Percentiles rank a stretch among this genome's conserved stretches.
Evolutionary conservation across 495 filamentous ascomycete species (phyloP).

Genomic region (Hyphodiscus hymeniophilus): DNA sequence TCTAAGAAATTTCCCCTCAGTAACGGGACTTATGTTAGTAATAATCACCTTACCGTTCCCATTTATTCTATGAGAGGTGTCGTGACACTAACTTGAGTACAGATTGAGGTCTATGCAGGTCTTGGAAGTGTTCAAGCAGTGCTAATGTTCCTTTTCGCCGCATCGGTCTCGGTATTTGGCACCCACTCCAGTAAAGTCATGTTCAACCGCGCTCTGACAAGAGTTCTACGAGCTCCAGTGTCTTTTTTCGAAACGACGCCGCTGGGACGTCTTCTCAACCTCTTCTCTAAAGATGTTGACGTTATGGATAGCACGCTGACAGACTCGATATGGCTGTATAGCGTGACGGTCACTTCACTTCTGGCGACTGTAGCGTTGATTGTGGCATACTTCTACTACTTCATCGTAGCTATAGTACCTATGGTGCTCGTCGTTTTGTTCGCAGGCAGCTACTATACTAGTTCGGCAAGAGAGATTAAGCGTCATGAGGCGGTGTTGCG

Average conservation of each 20-base stretch:
- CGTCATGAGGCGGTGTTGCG: slow-evolving; percentile 85
- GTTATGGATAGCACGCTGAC: slow-evolving; percentile 89
- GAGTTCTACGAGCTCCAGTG: slow-evolving; percentile 82
- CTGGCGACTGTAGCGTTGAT: slow-evolving; percentile 73
- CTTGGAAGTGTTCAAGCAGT: slow-evolving; percentile 57
- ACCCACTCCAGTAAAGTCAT: slow-evolving; percentile 71
- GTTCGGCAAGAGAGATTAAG: slow-evolving; percentile 86
- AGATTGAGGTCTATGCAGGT: slow-evolving; percentile 75
- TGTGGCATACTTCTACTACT: slow-evolving; percentile 87
- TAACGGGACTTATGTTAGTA: slow-evolving; percentile 27
- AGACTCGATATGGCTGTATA: slow-evolving; percentile 83
- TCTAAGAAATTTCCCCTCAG: slow-evolving; percentile 6
- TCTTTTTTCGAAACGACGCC: slow-evolving; percentile 95
- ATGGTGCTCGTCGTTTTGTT: slow-evolving; percentile 66
- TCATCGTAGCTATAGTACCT: slow-evolving; percentile 77
- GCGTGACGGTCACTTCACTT: slow-evolving; percentile 67
- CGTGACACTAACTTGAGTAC: too few relatives aligned
- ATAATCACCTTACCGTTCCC: slow-evolving; percentile 46
- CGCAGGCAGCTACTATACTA: slow-evolving; percentile 75
- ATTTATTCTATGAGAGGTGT: too few relatives aligned
- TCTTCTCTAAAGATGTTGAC: slow-evolving; percentile 89
- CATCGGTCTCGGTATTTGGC: slow-evolving; percentile 62
- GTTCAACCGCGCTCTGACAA: slow-evolving; percentile 65
- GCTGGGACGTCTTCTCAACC: slow-evolving; percentile 88
- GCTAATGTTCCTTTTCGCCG: slow-evolving; percentile 58